Percentiles rank a stretch among this genome's conserved stretches.
Evolutionary conservation across 2,329 filamentous ascomycete species (phyloP).

Genomic region (Trichoderma pleuroti): DNA sequence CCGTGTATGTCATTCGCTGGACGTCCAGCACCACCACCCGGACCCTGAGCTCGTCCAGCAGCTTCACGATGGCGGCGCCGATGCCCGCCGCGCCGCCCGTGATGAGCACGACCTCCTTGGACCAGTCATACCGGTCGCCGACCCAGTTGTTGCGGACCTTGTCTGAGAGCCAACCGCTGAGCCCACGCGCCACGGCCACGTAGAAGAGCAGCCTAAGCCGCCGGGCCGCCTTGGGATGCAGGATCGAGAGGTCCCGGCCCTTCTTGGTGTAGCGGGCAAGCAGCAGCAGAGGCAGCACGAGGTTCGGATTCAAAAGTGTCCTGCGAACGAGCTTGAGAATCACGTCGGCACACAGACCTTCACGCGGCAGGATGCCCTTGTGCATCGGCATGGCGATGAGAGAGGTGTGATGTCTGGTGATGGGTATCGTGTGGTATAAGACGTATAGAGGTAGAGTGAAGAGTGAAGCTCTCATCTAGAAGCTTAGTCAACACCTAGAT

Average conservation of each 20-base stretch:
- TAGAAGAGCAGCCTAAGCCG: conserved; percentile 41
- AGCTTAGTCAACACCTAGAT: neutral
- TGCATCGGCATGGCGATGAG: conserved; percentile 39
- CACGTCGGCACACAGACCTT: conserved; percentile 60
- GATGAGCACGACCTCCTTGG: conserved; percentile 65
- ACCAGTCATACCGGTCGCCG: conserved; percentile 57
- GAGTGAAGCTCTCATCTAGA: neutral
- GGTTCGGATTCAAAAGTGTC: conserved; percentile 61
- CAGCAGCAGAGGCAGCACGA: conserved; percentile 62
- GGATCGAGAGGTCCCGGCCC: conserved; percentile 52
- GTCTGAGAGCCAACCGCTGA: conserved; percentile 33
- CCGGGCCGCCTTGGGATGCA: conserved; percentile 50
- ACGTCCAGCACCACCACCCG: conserved; percentile 72
- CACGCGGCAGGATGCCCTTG: conserved; percentile 51
- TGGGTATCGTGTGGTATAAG: neutral
- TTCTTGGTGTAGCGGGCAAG: conserved; percentile 60
- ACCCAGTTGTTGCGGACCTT: conserved; percentile 36
- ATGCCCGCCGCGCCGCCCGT: conserved; percentile 75
- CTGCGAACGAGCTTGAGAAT: conserved; percentile 54
- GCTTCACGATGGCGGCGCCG: conserved; percentile 60
- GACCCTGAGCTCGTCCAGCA: conserved; percentile 61
- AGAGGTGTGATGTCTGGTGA: neutral
- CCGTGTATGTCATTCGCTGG: conserved; percentile 54
- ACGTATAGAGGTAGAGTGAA: too few species aligned
- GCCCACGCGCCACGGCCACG: conserved; percentile 28